These are phyloP conservation scores for Backusella sp. DNA, from an alignment of 192 early-diverging fungal species.

Conservation along the genomic window DNA sequence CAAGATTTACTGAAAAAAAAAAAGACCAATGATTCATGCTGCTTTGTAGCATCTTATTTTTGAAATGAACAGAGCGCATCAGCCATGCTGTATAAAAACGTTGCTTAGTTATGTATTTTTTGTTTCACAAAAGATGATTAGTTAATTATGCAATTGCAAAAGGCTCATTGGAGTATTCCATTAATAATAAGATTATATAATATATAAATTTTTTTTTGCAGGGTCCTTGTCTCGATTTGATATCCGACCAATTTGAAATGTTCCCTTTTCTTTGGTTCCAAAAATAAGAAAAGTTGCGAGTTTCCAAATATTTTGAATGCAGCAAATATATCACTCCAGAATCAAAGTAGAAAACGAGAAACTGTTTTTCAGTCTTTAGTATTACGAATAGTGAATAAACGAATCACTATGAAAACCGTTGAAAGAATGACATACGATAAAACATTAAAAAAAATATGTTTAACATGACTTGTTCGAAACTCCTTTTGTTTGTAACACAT, in stretches of 20 bases:
- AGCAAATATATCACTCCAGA: background rate
- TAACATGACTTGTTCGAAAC: background rate
- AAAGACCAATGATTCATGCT: too few relatives aligned
- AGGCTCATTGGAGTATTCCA: background rate
- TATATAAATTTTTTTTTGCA: background rate
- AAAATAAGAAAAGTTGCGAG: background rate
- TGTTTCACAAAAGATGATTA: background rate
- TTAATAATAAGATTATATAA: background rate
- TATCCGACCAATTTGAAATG: background rate
- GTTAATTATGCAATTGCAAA: background rate
- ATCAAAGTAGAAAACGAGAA: background rate
- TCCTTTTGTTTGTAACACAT: background rate
- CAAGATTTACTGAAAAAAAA: too few relatives aligned
- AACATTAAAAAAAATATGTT: background rate
- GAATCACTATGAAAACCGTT: background rate
- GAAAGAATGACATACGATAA: background rate
- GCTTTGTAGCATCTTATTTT: too few relatives aligned
- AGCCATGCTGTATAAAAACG: background rate
- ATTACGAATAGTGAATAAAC: background rate
- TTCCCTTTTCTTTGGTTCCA: background rate
- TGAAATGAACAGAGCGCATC: too few relatives aligned
- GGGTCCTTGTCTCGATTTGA: background rate
- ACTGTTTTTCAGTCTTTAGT: background rate
- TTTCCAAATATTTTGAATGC: background rate
- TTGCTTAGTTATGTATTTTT: background rate